phyloP scores from a whole-genome alignment of 2,329 filamentous ascomycete species.

The Fusarium ramigenum region DNA sequence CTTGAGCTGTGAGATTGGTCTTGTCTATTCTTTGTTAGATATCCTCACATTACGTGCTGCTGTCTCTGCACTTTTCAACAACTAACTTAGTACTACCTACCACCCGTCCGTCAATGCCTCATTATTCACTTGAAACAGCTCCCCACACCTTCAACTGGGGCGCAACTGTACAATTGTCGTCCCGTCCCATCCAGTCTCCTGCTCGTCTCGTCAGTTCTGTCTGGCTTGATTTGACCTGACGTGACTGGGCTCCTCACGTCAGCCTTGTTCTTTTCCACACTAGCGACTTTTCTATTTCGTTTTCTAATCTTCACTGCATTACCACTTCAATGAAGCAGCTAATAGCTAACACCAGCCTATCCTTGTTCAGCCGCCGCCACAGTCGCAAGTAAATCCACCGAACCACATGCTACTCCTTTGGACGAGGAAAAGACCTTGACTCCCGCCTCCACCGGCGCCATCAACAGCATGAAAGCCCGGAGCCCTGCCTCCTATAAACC shows the following conservation, averaged over 20 bases:
- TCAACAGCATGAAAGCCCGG: constrained; percentile 53
- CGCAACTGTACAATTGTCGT: constrained; percentile 27
- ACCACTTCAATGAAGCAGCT: neutral
- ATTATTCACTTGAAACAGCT: constrained; percentile 37
- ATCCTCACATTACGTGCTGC: neutral
- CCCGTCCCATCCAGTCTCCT: constrained; percentile 14
- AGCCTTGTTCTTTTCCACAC: constrained; percentile 20
- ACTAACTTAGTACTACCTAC: neutral
- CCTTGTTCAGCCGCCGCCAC: constrained; percentile 32
- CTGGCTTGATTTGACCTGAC: neutral
- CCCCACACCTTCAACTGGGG: constrained; percentile 37
- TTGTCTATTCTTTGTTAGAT: neutral
- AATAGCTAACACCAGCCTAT: constrained; percentile 32
- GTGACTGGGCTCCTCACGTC: constrained; percentile 20
- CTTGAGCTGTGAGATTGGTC: neutral
- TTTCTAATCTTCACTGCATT: neutral
- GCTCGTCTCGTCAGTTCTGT: constrained; percentile 3
- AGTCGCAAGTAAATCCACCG: constrained; percentile 29
- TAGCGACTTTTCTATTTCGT: constrained; percentile 1
- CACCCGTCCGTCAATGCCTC: constrained; percentile 1
- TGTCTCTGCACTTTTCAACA: constrained; percentile 17
- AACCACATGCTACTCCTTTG: constrained; percentile 44
- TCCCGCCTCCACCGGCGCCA: constrained; percentile 51
- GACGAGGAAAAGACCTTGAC: constrained; percentile 47
- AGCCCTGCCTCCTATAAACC: constrained; percentile 47